Base-by-base conservation (phyloP, 306 rosid genomes). In the Cicer bijugum region DNA sequence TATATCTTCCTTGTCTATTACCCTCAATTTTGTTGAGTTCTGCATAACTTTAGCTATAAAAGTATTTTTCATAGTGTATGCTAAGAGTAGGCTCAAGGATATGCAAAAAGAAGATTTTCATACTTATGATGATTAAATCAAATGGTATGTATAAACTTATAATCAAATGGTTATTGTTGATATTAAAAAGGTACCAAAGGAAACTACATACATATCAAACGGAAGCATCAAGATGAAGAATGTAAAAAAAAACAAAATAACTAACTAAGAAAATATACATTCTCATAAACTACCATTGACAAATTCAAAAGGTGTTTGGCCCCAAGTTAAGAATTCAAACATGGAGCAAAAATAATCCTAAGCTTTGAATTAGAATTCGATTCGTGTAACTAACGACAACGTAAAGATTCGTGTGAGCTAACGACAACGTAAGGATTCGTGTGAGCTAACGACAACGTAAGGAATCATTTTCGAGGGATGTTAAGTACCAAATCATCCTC, bases 261-360 rank as follows among this genome's bases (percentile, higher is more conserved):
- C 37, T 70, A 14, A 51, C 40, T 63, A 45, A 63, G n/a, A 53
- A 35, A 74, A 69, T 75, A 55, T 46, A 43, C 52, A 63, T 17
- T 76, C 62, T 61, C n/a, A 62, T 52, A 58, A 69, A 52, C 35
- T 57, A 69, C 69, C 43, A 8, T 43, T 35, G 69, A 63, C 4
- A 47, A 68, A 68, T 42, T 42, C 45, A 42, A 7, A 42, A 52
- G 69, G 74, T 63, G 63, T 52, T 81, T 81, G 46, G 84, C 47
- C 48, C 61, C 39, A 74, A 80, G 58, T 45, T 39, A 69, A 75
- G 61, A 78, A 78, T 38, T 47, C 53, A 59, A 28, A 28, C 67
- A 81, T 17, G 64, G 40, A 28, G 47, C 47, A 39, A 52, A 51
- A 5, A 48, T 69, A 61, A 14, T 57, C 73, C 65, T 38, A 64